Percentiles rank a stretch among this genome's conserved stretches.
These are phyloP conservation scores for Backusella tarrabulga DNA, from an alignment of 192 early-diverging fungal genomes.

Conservation along the genomic window DNA sequence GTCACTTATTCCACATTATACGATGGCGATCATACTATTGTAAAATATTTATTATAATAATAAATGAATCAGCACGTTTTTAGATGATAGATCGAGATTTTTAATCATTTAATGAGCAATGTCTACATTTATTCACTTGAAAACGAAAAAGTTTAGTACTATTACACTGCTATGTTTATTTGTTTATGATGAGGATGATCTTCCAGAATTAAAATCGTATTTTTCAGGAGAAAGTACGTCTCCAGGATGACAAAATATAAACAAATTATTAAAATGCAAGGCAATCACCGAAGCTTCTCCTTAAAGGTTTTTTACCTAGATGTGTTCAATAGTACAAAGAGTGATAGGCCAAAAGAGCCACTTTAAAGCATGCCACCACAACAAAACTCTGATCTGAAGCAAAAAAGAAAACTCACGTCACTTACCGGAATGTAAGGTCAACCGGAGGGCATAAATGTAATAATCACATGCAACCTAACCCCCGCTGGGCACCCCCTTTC, in stretches of 20 bases:
- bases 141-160: background rate
- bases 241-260: background rate
- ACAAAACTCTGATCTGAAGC: background rate
- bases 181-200: background rate
- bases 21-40: too few relatives aligned
- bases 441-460: conserved; percentile 3
- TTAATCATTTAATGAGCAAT: background rate
- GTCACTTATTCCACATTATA: too few relatives aligned
- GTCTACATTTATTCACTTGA: too few relatives aligned
- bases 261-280: background rate
- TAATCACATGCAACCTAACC: conserved; percentile 3
- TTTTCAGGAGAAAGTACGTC: background rate
- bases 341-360: background rate
- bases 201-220: background rate
- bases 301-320: background rate
- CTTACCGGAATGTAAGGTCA: background rate
- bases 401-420: background rate
- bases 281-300: background rate
- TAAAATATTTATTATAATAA: too few relatives aligned
- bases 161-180: background rate
- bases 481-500: background rate
- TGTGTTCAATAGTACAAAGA: background rate
- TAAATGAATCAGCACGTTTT: too few relatives aligned
- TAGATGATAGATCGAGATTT: background rate
- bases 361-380: background rate